Evolutionary conservation across 1,139 yeast genomes (phyloP).

Genomic region (Debaryomycetaceae sp.): DNA sequence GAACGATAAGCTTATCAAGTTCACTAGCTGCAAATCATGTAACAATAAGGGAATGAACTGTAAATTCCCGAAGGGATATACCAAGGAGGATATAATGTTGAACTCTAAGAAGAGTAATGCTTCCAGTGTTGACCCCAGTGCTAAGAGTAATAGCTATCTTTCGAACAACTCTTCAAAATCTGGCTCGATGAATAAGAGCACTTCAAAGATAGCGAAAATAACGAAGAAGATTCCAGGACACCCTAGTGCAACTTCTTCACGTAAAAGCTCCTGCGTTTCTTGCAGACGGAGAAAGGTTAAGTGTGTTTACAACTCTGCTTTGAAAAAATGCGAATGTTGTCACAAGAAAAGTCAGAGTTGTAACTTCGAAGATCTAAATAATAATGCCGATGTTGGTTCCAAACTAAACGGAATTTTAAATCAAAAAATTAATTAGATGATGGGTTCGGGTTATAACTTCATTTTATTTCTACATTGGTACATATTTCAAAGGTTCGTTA

Average conservation of each 20-base stretch:
- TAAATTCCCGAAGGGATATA: slow-evolving; percentile 55
- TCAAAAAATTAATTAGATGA: background rate
- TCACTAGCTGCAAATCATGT: slow-evolving; percentile 51
- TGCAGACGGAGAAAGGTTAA: slow-evolving; percentile 40
- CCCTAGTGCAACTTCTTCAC: slow-evolving; percentile 6
- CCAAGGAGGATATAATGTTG: slow-evolving; percentile 50
- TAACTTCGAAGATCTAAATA: slow-evolving; percentile 18
- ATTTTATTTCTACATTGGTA: background rate
- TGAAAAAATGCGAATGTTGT: slow-evolving; percentile 37
- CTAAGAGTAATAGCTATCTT: background rate
- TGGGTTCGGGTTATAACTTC: background rate
- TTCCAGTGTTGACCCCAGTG: no score
- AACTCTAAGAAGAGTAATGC: slow-evolving; percentile 16
- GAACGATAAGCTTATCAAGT: slow-evolving; percentile 43
- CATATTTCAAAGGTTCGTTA: background rate
- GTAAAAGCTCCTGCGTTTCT: slow-evolving; percentile 34
- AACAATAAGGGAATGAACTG: slow-evolving; percentile 41
- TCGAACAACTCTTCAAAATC: background rate
- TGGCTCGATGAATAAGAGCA: background rate
- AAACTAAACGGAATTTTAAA: background rate
- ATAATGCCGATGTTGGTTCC: background rate
- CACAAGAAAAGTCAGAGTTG: slow-evolving; percentile 33
- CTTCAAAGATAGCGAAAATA: background rate
- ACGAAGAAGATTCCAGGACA: background rate
- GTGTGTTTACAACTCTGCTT: slow-evolving; percentile 28